Conservation (phyloP, 1,139 yeast genomes). For the Pichia inconspicua region DNA sequence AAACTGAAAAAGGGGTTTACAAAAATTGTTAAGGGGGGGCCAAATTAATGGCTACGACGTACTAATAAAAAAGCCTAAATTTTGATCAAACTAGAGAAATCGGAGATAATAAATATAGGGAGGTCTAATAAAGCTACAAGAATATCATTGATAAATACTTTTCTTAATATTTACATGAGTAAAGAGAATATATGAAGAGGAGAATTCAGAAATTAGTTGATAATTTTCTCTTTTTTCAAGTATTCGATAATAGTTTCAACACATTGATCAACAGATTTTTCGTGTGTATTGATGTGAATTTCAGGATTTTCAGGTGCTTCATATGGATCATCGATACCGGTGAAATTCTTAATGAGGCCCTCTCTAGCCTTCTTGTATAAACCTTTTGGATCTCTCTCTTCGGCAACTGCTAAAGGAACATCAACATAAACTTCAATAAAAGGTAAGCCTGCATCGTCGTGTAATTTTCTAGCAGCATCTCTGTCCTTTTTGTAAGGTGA, state of each 20-base stretch:
- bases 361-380: slow-evolving; percentile 93
- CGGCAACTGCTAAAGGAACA: slow-evolving; percentile 90
- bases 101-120: background rate
- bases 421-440: slow-evolving; percentile 88
- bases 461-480: slow-evolving; percentile 76
- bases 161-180: background rate
- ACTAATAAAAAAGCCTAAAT: too few species aligned
- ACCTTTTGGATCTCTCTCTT: slow-evolving; percentile 95
- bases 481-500: slow-evolving; percentile 86
- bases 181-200: background rate
- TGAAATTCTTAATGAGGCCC: slow-evolving; percentile 87
- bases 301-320: slow-evolving; percentile 87
- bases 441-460: slow-evolving; percentile 64
- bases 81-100: background rate
- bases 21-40: background rate
- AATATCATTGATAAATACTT: background rate
- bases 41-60: background rate
- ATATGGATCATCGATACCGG: slow-evolving; percentile 93
- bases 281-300: slow-evolving; percentile 69
- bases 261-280: slow-evolving; percentile 68
- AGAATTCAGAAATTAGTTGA: background rate
- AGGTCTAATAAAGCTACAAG: background rate
- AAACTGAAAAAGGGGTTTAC: background rate
- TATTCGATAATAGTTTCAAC: slow-evolving; percentile 68
- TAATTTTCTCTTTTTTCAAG: slow-evolving; percentile 29